phyloP scores from a whole-genome alignment of 176 grass and related monocot species.

The Ampelocalamus luodianensis region DNA sequence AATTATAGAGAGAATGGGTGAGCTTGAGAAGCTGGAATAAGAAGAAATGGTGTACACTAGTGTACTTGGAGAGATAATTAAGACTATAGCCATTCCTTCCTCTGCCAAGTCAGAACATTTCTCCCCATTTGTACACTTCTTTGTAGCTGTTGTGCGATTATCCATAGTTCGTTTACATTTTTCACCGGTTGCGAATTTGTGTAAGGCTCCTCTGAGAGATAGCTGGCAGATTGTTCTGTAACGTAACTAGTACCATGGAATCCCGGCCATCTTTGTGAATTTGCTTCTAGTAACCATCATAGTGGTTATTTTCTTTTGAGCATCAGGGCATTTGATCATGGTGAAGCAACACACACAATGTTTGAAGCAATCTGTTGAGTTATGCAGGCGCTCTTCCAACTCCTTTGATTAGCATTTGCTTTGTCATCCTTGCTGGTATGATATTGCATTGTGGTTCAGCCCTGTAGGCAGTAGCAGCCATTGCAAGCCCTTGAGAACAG shows the following conservation, averaged over 20 bases:
- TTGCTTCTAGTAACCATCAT: slow-evolving; percentile 9
- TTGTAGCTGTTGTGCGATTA: slow-evolving; percentile 45
- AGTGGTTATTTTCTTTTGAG: not conserved
- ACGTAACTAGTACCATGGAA: not conserved
- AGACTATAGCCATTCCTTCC: slow-evolving; percentile 12
- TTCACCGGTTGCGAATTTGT: not conserved
- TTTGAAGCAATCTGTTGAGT: not conserved
- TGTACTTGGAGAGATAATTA: not conserved
- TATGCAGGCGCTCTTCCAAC: not conserved
- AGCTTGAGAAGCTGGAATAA: slow-evolving; percentile 67
- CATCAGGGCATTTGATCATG: not conserved
- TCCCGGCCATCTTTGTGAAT: not conserved
- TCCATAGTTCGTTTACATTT: not conserved
- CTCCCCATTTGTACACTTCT: slow-evolving; percentile 37
- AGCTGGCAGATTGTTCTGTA: slow-evolving; percentile 5
- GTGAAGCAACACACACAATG: not conserved
- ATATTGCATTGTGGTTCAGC: not conserved
- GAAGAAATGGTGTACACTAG: slow-evolving; percentile 29
- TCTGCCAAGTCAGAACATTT: not conserved
- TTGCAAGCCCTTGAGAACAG: not conserved
- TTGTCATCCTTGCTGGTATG: not conserved
- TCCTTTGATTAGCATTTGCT: not conserved
- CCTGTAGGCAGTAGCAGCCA: not conserved
- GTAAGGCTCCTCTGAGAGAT: not conserved
- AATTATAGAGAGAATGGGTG: slow-evolving; percentile 71